Evolutionary conservation across 2,329 filamentous ascomycete species (phyloP).

Genomic region (Clarireedia hainanense): DNA sequence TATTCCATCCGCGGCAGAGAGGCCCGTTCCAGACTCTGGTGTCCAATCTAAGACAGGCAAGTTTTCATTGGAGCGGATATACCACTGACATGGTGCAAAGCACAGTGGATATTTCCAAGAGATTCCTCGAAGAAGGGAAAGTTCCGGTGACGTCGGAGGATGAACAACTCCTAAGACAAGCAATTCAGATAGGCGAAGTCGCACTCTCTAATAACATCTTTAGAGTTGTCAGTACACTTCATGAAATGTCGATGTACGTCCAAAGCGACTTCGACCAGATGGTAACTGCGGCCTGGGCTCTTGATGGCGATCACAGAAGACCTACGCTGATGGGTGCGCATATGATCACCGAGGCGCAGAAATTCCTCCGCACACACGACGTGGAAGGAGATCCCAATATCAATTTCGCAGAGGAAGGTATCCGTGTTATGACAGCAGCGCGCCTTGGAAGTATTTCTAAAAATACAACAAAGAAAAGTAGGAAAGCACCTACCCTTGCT

Average conservation of each 20-base stretch:
- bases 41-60: conserved; percentile 71
- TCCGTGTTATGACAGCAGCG: too few species aligned
- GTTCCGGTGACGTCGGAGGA: conserved; percentile 56
- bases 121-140: conserved; percentile 57
- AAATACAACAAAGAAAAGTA: too few species aligned
- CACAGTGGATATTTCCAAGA: conserved; percentile 56
- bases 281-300: conserved; percentile 57
- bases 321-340: conserved; percentile 48
- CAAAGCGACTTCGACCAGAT: conserved; percentile 53
- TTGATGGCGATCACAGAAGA: conserved; percentile 40
- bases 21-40: conserved; percentile 62
- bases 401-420: too few species aligned
- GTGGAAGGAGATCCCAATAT: too few species aligned
- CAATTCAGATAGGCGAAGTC: conserved; percentile 55
- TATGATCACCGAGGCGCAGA: conserved; percentile 46
- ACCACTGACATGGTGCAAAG: conserved; percentile 52
- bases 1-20: conserved; percentile 72
- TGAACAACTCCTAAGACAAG: conserved; percentile 48
- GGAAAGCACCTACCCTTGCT: too few species aligned
- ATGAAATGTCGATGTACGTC: conserved; percentile 73
- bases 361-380: conserved; percentile 18
- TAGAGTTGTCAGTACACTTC: conserved; percentile 56
- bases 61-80: conserved; percentile 77
- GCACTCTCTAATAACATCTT: conserved; percentile 57
- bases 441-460: too few species aligned